These are phyloP conservation scores for Vigna radiata DNA, from an alignment of 306 rosid genomes.

Conservation along the genomic window DNA sequence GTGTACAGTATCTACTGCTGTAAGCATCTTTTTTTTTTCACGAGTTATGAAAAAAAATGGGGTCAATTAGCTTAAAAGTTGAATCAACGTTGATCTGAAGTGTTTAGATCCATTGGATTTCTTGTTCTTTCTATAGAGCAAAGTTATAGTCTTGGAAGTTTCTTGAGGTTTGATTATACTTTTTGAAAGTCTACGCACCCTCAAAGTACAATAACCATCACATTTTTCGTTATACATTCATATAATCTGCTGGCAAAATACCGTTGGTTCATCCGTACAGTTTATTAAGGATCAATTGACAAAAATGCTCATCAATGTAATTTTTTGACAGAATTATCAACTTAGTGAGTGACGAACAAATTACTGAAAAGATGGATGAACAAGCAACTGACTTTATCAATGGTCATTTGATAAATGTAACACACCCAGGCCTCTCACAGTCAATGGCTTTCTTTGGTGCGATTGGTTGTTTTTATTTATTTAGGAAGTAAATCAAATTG, in stretches of 20 bases:
- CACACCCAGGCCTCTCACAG: conserved; percentile 74
- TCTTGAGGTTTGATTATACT: too few relatives aligned
- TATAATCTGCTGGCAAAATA: too few relatives aligned
- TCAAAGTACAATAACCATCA: too few relatives aligned
- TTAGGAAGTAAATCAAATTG: conserved; percentile 63
- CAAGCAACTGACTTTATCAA: too few relatives aligned
- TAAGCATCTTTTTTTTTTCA: background rate
- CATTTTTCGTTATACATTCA: too few relatives aligned
- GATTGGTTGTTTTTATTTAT: conserved; percentile 41
- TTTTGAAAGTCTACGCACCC: background rate
- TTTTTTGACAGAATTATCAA: background rate
- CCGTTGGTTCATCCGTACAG: background rate
- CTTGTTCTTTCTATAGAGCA: background rate
- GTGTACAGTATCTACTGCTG: too few relatives aligned
- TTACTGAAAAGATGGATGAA: background rate
- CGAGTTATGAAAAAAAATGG: background rate
- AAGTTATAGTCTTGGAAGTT: too few relatives aligned
- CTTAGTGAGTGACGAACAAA: background rate
- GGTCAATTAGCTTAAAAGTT: background rate
- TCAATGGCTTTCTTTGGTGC: conserved; percentile 60
- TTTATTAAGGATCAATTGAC: background rate
- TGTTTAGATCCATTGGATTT: background rate
- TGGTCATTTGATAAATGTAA: conserved; percentile 55
- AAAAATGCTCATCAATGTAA: background rate
- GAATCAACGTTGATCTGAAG: background rate